These are phyloP conservation scores for Chondrus crispus DNA, from an alignment of 23 red algal species.

Conservation along the genomic window DNA sequence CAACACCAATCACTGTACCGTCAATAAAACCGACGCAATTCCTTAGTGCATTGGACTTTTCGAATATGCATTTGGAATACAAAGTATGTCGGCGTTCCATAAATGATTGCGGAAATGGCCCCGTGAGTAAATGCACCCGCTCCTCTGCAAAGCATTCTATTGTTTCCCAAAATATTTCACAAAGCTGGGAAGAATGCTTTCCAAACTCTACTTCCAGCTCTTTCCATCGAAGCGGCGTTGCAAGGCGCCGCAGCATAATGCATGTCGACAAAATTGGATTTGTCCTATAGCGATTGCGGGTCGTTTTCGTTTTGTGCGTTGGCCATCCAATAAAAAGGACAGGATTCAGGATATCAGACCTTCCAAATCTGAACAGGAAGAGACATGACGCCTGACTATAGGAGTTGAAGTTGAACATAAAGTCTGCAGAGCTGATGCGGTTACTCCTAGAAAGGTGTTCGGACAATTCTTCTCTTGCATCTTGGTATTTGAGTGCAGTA, in stretches of 20 bases:
- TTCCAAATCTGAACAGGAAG: too few species aligned
- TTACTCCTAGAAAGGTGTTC: too few species aligned
- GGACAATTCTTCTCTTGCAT: too few species aligned
- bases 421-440: too few species aligned
- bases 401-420: too few species aligned
- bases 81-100: background rate
- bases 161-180: slow-evolving; percentile 14
- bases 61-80: background rate
- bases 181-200: slow-evolving; percentile 1
- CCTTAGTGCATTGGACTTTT: background rate
- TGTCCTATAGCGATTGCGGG: too few species aligned
- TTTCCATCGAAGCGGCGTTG: background rate
- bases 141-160: background rate
- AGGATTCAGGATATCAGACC: too few species aligned
- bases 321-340: too few species aligned
- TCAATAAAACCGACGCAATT: slow-evolving; percentile 45
- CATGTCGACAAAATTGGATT: too few species aligned
- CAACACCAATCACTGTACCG: slow-evolving; percentile 4
- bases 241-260: background rate
- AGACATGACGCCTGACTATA: too few species aligned
- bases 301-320: too few species aligned
- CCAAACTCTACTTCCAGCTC: background rate
- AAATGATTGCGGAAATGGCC: background rate
- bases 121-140: background rate
- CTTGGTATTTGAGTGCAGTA: too few species aligned